Percentiles rank a stretch among this genome's conserved stretches.
These are phyloP conservation scores for Populus deltoides DNA, from an alignment of 345 rosid genomes.

Conservation along the genomic window DNA sequence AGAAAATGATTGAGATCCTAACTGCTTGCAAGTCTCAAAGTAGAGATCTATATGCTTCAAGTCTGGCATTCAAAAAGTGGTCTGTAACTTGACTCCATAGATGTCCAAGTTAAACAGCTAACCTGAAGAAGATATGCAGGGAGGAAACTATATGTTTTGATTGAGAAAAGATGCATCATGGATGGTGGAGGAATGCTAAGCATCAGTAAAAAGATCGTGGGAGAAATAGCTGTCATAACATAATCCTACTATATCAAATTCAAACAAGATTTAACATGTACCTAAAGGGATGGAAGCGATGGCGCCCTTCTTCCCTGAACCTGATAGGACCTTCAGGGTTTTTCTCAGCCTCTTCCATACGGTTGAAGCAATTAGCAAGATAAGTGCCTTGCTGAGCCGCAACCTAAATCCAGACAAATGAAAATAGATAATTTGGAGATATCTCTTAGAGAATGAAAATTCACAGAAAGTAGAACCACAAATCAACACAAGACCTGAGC, in stretches of 20 bases:
- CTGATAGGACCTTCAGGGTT: constrained; percentile 94
- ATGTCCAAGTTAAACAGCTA: not conserved
- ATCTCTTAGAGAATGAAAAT: not conserved
- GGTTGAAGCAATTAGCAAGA: constrained; percentile 91
- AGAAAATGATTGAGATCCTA: not conserved
- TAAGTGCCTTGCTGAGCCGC: constrained; percentile 92
- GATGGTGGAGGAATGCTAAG: not conserved
- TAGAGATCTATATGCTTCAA: not conserved
- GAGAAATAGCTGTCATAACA: not conserved
- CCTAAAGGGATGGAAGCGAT: constrained; percentile 95
- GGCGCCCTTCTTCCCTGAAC: constrained; percentile 93
- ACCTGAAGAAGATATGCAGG: not conserved
- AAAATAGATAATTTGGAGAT: not conserved
- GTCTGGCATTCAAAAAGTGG: not conserved
- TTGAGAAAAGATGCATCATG: not conserved
- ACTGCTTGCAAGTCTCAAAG: not conserved
- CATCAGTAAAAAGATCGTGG: not conserved
- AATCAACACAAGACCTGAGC: constrained; percentile 60
- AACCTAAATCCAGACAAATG: constrained; percentile 43
- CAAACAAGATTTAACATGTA: constrained; percentile 10
- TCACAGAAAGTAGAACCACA: not conserved
- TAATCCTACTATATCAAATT: not conserved
- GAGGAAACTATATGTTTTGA: not conserved
- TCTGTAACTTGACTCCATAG: not conserved
- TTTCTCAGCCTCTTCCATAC: constrained; percentile 80